Evolutionary conservation across 2,329 filamentous ascomycete species (phyloP).

Genomic region (Arthrocladium fulminans): DNA sequence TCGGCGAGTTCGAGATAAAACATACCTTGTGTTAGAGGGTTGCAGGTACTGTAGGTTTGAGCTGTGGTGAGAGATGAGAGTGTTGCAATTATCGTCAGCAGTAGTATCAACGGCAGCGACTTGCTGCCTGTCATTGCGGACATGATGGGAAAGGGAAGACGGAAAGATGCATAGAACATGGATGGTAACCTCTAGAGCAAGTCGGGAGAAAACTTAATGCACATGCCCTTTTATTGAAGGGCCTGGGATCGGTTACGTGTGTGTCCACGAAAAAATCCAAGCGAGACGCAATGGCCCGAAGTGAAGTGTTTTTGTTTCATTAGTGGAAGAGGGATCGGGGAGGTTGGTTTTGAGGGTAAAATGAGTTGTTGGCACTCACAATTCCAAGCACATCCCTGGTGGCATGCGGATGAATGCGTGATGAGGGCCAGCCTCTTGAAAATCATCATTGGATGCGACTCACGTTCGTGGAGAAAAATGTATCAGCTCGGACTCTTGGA

Average conservation of each 20-base stretch:
- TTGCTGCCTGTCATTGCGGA: not conserved
- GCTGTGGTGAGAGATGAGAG: constrained; percentile 18
- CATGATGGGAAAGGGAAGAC: not conserved
- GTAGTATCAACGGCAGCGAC: not conserved
- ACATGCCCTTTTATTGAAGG: not conserved
- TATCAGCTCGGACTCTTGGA: not conserved
- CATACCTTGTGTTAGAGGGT: constrained; percentile 34
- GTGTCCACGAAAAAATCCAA: not conserved
- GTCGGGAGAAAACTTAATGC: not conserved
- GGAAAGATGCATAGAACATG: constrained; percentile 1
- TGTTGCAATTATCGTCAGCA: not conserved
- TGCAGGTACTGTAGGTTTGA: constrained; percentile 38
- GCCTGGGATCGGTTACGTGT: constrained; percentile 1
- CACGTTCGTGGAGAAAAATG: not conserved
- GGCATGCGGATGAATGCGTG: not conserved
- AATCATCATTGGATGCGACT: not conserved
- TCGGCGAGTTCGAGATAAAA: constrained; percentile 4
- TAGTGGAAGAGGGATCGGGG: not conserved
- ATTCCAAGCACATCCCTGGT: not conserved
- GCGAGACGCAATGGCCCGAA: not conserved
- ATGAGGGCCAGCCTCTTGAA: not conserved
- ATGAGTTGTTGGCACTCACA: not conserved
- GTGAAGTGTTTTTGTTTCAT: not conserved
- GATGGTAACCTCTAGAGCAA: not conserved
- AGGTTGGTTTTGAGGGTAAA: not conserved